phyloP scores from a whole-genome alignment of 2,329 filamentous ascomycete species.

The Colletotrichum karsti region DNA sequence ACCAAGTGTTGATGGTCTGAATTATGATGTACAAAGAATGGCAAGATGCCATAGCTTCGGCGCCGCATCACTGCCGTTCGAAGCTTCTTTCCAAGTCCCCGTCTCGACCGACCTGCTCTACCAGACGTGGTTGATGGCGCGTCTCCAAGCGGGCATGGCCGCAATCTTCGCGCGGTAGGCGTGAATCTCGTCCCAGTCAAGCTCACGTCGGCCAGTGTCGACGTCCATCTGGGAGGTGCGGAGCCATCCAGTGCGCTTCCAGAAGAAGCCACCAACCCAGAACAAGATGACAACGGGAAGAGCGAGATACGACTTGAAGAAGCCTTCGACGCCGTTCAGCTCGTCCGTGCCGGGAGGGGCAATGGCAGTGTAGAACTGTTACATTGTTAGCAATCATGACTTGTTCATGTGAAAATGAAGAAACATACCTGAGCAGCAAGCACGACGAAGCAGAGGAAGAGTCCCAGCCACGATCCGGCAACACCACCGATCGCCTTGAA shows the following conservation, averaged over 20 bases:
- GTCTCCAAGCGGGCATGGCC: conserved; percentile 60
- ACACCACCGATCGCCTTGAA: conserved; percentile 70
- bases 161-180: conserved; percentile 59
- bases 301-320: conserved; percentile 65
- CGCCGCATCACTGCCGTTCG: not conserved
- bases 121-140: conserved; percentile 1
- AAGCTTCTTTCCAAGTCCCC: not conserved
- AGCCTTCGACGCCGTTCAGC: conserved; percentile 51
- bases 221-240: conserved; percentile 72
- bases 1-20: no score
- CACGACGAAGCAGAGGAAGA: conserved; percentile 63
- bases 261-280: conserved; percentile 65
- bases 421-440: conserved; percentile 50
- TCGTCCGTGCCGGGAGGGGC: conserved; percentile 41
- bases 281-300: conserved; percentile 62
- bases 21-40: conserved; percentile 9
- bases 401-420: fast-evolving
- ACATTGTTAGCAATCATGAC: not conserved
- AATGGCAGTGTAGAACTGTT: conserved; percentile 60
- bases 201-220: conserved; percentile 70
- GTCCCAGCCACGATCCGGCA: conserved; percentile 68
- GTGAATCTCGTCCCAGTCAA: conserved; percentile 73
- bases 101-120: not conserved
- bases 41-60: not conserved
- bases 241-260: conserved; percentile 72